These are phyloP conservation scores for Pseudotsuga menziesii DNA, from an alignment of 75 land plant genomes.

Conservation along the genomic window DNA sequence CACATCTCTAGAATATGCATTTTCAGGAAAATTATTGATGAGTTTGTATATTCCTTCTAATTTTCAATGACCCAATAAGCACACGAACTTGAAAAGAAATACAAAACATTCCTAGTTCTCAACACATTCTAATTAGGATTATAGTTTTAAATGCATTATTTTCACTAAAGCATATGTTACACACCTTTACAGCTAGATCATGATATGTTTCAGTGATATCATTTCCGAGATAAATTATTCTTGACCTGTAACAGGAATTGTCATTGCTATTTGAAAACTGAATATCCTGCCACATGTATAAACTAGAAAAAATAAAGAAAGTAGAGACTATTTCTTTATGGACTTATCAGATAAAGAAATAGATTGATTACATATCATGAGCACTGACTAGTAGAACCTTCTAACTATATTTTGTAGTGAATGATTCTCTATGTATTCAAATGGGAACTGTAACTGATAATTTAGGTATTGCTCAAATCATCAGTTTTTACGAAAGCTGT, in stretches of 20 bases:
- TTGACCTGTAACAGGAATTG: slow-evolving; percentile 40
- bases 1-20: background rate
- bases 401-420: too few species aligned
- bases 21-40: background rate
- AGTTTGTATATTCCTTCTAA: background rate
- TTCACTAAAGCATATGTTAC: slow-evolving; percentile 5
- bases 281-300: slow-evolving; percentile 8
- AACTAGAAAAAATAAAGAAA: background rate
- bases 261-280: background rate
- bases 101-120: background rate
- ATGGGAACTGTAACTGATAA: too few species aligned
- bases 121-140: background rate
- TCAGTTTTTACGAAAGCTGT: too few species aligned
- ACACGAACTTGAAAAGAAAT: background rate
- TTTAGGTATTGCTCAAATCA: too few species aligned
- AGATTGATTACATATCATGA: too few species aligned
- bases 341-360: too few species aligned
- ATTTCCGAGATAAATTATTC: slow-evolving; percentile 63
- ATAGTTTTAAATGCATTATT: background rate
- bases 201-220: slow-evolving; percentile 66
- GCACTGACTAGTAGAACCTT: too few species aligned
- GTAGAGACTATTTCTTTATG: too few species aligned
- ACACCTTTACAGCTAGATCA: slow-evolving; percentile 70
- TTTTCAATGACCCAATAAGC: background rate
- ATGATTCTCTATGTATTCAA: too few species aligned